Evolutionary conservation across 495 filamentous ascomycete species (phyloP).

Genomic region (Letharia lupina): DNA sequence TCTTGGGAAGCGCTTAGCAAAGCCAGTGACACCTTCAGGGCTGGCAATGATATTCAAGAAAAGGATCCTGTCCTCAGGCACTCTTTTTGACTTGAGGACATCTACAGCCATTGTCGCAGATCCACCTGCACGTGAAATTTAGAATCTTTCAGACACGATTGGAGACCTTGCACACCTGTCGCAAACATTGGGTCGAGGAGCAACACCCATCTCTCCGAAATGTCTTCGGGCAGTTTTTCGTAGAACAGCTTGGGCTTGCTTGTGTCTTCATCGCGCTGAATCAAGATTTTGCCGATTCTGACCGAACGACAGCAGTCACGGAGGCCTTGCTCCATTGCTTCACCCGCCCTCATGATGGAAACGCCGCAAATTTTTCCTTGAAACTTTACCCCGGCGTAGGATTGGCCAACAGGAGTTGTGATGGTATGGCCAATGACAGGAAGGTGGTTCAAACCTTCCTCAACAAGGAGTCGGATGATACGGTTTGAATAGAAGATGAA

Average conservation of each 20-base stretch:
- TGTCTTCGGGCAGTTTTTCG: conserved; percentile 92
- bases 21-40: conserved; percentile 81
- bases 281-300: conserved; percentile 94
- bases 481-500: conserved; percentile 99
- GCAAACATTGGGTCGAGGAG: conserved; percentile 99
- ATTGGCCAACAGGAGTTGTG: conserved; percentile 79
- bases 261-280: conserved; percentile 95
- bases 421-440: conserved; percentile 81
- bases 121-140: conserved; percentile 51
- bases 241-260: conserved; percentile 87
- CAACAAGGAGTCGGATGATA: conserved; percentile 95
- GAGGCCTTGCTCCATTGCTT: conserved; percentile 96
- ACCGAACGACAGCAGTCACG: conserved; percentile 95
- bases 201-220: conserved; percentile 83
- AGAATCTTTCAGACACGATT: neutral
- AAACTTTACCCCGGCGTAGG: conserved; percentile 88
- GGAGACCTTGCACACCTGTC: conserved; percentile 54
- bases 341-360: conserved; percentile 94
- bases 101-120: conserved; percentile 96
- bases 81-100: conserved; percentile 76
- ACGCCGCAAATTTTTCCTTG: conserved; percentile 98
- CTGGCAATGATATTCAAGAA: conserved; percentile 96
- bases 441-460: conserved; percentile 94
- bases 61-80: conserved; percentile 88
- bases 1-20: conserved; percentile 86